Percentiles rank a stretch among this genome's conserved stretches.
These are phyloP conservation scores for Colletotrichum chlorophyti DNA, from an alignment of 2,329 filamentous ascomycete species.

Conservation along the genomic window DNA sequence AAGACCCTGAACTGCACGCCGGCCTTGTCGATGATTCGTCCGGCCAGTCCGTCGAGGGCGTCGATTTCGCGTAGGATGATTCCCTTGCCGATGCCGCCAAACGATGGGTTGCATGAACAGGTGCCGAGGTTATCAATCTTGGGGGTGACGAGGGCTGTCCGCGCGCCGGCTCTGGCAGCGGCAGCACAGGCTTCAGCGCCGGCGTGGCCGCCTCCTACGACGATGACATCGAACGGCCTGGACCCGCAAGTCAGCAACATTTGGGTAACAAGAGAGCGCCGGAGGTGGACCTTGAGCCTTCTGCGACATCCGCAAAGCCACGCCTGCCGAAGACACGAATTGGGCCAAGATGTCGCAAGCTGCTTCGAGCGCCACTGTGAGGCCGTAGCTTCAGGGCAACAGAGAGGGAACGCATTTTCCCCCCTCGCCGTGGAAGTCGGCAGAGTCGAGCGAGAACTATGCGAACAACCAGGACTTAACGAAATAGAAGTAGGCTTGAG, in stretches of 20 bases:
- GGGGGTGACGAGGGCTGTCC: constrained; percentile 89
- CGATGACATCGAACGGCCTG: constrained; percentile 87
- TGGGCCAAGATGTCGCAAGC: constrained; percentile 2
- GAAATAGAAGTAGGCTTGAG: background rate
- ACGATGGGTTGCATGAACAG: constrained; percentile 96
- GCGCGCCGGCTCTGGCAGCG: constrained; percentile 85
- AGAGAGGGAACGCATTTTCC: constrained; percentile 13
- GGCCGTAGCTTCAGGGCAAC: constrained; percentile 11
- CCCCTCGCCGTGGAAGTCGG: background rate
- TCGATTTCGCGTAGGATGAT: constrained; percentile 96
- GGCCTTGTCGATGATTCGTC: constrained; percentile 89
- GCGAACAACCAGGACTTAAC: background rate
- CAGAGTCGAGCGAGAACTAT: too few relatives aligned
- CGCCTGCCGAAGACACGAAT: constrained; percentile 19
- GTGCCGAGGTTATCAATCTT: constrained; percentile 88
- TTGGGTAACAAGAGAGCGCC: constrained; percentile 29
- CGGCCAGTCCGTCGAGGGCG: constrained; percentile 88
- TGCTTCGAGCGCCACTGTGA: background rate
- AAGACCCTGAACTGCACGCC: constrained; percentile 93
- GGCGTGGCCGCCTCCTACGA: constrained; percentile 95
- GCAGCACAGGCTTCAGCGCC: constrained; percentile 93
- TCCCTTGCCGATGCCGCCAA: constrained; percentile 98
- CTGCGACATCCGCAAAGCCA: constrained; percentile 39
- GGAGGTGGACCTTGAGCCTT: constrained; percentile 35
- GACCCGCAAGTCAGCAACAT: background rate